phyloP scores from a whole-genome alignment of 805 yeast genomes.

The Cyberlindnera maritima region DNA sequence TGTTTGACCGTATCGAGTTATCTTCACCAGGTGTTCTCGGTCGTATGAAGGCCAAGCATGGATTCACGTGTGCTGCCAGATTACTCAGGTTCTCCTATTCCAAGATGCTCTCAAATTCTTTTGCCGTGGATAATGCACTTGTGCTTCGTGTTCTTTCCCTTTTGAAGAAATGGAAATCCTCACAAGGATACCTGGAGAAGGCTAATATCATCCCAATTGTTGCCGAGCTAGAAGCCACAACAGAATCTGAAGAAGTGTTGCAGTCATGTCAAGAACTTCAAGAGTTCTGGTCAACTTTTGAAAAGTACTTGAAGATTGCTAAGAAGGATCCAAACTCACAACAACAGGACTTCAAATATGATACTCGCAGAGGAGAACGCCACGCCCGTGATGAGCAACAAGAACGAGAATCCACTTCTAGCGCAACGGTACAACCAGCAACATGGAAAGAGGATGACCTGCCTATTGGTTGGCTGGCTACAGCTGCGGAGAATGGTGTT shows the following conservation, averaged over 20 bases:
- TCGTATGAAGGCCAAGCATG: conserved; percentile 75
- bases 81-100: conserved; percentile 41
- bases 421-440: not conserved
- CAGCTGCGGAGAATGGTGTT: conserved; percentile 43
- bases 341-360: conserved; percentile 1
- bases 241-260: conserved; percentile 29
- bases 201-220: conserved; percentile 71
- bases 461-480: conserved; percentile 60
- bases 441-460: conserved; percentile 10
- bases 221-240: conserved; percentile 34
- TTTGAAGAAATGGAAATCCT: conserved; percentile 59
- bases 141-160: conserved; percentile 52
- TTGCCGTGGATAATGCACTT: conserved; percentile 36
- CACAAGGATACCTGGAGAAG: conserved; percentile 72
- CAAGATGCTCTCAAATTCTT: conserved; percentile 7
- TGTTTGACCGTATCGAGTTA: conserved; percentile 63
- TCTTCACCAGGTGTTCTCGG: conserved; percentile 52
- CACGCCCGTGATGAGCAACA: not conserved
- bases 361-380: conserved; percentile 21
- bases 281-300: conserved; percentile 67
- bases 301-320: conserved; percentile 59
- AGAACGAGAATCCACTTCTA: not conserved
- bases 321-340: conserved; percentile 2
- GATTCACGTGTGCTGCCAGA: conserved; percentile 73
- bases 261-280: conserved; percentile 45